These are phyloP conservation scores for Aspergillus brasiliensis DNA, from an alignment of 2,329 filamentous ascomycete species.

Conservation along the genomic window DNA sequence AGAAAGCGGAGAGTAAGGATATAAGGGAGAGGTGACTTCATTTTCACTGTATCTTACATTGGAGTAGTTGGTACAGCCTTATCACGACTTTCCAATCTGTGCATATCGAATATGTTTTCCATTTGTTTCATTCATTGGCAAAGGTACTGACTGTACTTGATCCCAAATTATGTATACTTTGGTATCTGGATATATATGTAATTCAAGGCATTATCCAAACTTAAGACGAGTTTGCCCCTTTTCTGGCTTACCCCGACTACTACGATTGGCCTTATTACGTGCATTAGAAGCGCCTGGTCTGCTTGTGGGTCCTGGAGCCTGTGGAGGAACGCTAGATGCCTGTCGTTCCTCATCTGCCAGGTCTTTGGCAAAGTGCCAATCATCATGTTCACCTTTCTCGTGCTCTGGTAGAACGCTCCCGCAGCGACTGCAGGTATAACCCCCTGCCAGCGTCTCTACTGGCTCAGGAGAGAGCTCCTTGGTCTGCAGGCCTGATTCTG, in stretches of 20 bases:
- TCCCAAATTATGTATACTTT: not conserved
- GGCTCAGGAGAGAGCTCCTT: not conserved
- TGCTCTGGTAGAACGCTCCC: constrained; percentile 59
- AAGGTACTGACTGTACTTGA: not conserved
- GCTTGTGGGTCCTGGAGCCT: constrained; percentile 13
- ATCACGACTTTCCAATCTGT: too few species aligned
- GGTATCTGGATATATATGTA: not conserved
- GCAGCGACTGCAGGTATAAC: constrained; percentile 66
- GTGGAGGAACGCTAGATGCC: constrained; percentile 24
- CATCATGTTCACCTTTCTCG: constrained; percentile 74
- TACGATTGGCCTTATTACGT: constrained; percentile 29
- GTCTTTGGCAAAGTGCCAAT: constrained; percentile 94
- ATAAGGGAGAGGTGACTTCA: too few species aligned
- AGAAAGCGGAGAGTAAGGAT: too few species aligned
- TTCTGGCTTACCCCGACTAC: constrained; percentile 33
- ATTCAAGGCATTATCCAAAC: constrained; percentile 31
- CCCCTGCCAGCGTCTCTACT: not conserved
- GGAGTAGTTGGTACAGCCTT: too few species aligned
- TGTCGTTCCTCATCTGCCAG: constrained; percentile 68
- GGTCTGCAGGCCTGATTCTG: not conserved
- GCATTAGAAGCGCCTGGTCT: constrained; percentile 19
- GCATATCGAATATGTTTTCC: too few species aligned
- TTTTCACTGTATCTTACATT: too few species aligned
- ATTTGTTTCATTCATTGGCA: not conserved
- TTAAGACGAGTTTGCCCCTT: constrained; percentile 40